Base-by-base conservation (phyloP, 495 filamentous ascomycete genomes). In the Chaetomium fimeti region DNA sequence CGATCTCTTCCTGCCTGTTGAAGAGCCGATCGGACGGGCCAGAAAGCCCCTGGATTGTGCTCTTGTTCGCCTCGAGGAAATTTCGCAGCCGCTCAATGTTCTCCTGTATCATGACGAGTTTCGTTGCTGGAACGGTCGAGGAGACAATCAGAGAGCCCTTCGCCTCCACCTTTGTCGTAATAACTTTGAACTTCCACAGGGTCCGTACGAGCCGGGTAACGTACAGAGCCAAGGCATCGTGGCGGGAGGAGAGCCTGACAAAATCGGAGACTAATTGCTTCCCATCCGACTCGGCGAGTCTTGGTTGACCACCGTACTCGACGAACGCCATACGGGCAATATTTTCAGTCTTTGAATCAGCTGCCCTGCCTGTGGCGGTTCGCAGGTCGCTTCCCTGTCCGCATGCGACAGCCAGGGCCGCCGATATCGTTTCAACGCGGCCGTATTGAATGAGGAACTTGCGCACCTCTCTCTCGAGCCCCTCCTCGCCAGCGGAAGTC, bases 391-490 rank as follows among this genome's bases (percentile, higher is more conserved):
- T 84, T 20, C 90, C 92, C 73, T 96, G 91, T 15, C 93, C 92
- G 73, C 94, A 99, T 16, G 92, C 92, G n/a, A 98, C 94, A 11
- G 95, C 95, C 24, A 99, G 81, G 12, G 95, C 91, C 59, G 92
- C 93, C 0, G 95, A 91, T 65, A 91, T 85, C 0, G 88, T 91
- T 72, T 99, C 94, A 2, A 85, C 86, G 1, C 90, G 83, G 40
- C 95, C 95, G 74, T 98, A 97, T 4, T 84, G 82, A 40, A 84
- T 81, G 61, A 91, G 88, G 69, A 98, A 96, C 60, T 84, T 90
- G 59, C 88, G 88, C 47, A 93, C 80, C 60, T 96, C 90, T 2
- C 81, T 86, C 57, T 95, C 90, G 5, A 92, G 70, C 5, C 87
- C 91, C 48, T 96, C 92, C 9, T 93, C 88, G 40, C 89, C 87